Conservation (phyloP, 148 eudicot species). For the Fallopia convolvulus region DNA sequence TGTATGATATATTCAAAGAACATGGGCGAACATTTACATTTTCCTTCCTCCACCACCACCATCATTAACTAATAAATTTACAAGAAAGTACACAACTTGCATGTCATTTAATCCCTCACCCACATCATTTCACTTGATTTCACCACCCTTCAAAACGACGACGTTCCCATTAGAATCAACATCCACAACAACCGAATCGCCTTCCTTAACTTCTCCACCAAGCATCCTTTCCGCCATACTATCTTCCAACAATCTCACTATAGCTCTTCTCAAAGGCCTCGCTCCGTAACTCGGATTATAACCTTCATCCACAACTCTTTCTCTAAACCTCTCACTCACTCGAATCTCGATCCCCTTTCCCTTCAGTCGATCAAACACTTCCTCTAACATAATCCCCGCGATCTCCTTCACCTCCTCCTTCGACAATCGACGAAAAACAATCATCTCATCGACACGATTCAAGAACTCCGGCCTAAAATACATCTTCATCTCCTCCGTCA, state of each 20-base stretch:
- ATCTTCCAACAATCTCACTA: constrained; percentile 32
- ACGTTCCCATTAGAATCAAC: constrained; percentile 17
- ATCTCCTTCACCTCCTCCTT: constrained; percentile 21
- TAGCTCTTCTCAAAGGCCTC: constrained; percentile 32
- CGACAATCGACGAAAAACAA: constrained; percentile 23
- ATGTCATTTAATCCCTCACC: too few species aligned
- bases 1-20: too few species aligned
- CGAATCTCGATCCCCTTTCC: constrained; percentile 11
- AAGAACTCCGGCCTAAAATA: constrained; percentile 35
- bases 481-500: constrained; percentile 16
- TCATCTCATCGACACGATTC: constrained; percentile 34
- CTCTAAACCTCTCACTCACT: constrained; percentile 17
- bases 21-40: not conserved
- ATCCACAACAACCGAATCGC: constrained; percentile 17
- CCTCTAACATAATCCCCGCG: constrained; percentile 19
- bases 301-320: constrained; percentile 17
- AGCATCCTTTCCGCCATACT: constrained; percentile 30
- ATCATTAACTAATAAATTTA: not conserved
- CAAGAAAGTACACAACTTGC: not conserved
- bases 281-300: constrained; percentile 31
- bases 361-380: constrained; percentile 20
- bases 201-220: constrained; percentile 22
- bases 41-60: too few species aligned
- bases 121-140: not conserved
- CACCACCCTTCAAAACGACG: constrained; percentile 3